phyloP scores from a whole-genome alignment of 805 yeast species.

The Cyberlindnera amylophila region DNA sequence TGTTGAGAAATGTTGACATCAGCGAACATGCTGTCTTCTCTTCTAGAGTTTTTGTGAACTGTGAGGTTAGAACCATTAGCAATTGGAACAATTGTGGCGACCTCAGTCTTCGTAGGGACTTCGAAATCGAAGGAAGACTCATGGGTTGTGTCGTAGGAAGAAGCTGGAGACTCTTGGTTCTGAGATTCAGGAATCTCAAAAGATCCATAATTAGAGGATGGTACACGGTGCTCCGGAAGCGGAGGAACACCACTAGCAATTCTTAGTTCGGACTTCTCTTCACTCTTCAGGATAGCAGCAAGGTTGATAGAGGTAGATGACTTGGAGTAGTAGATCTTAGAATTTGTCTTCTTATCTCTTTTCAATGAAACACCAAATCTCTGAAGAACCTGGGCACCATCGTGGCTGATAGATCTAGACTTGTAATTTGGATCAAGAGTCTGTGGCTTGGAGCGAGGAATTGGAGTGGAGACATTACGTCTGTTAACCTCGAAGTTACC shows the following conservation, averaged over 20 bases:
- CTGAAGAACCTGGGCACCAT: constrained; percentile 21
- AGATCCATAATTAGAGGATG: constrained; percentile 26
- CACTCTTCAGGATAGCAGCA: constrained; percentile 20
- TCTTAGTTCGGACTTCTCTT: constrained; percentile 6
- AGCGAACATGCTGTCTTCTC: constrained; percentile 26
- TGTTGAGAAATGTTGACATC: constrained; percentile 15
- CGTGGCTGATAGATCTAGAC: constrained; percentile 15
- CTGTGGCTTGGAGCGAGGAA: constrained; percentile 13
- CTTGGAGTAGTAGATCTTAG: constrained; percentile 27
- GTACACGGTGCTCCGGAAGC: constrained; percentile 14
- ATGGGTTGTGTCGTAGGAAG: constrained; percentile 8
- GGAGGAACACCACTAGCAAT: constrained; percentile 11
- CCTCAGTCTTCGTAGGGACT: constrained; percentile 23
- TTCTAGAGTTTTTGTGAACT: constrained; percentile 17
- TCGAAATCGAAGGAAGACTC: constrained; percentile 28
- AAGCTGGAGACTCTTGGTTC: constrained; percentile 4
- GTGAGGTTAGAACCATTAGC: constrained; percentile 27
- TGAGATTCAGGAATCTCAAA: constrained; percentile 7
- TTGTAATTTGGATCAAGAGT: constrained; percentile 27
- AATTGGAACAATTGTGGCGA: constrained; percentile 25
- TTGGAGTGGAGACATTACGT: constrained; percentile 22
- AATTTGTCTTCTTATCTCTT: constrained; percentile 16
- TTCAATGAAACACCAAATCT: constrained; percentile 23
- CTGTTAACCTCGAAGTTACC: constrained; percentile 16
- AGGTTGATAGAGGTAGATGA: constrained; percentile 28